Conservation (phyloP, 148 eudicot genomes). For the Suaeda aralocaspica region DNA sequence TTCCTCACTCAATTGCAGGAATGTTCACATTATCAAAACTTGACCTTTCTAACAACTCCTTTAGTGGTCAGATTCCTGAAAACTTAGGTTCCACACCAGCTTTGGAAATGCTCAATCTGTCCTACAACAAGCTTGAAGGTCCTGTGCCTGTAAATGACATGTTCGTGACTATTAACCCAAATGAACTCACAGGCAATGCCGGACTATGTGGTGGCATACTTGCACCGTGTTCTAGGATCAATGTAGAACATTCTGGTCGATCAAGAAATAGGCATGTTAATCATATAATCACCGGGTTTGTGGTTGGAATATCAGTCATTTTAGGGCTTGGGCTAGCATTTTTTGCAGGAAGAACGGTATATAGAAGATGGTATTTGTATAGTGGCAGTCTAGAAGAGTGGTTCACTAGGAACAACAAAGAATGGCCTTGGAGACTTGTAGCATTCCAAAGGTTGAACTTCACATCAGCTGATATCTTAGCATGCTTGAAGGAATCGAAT, state of each 20-base stretch:
- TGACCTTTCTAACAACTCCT: conserved; percentile 76
- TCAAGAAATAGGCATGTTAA: conserved; percentile 31
- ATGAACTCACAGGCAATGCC: conserved; percentile 63
- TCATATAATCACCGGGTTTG: conserved; percentile 49
- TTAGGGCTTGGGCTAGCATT: conserved; percentile 36
- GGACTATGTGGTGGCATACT: conserved; percentile 81
- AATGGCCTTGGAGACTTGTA: conserved; percentile 90
- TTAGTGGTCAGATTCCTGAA: conserved; percentile 64
- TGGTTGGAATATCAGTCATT: conserved; percentile 49
- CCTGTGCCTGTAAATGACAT: conserved; percentile 67
- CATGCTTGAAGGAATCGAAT: conserved; percentile 40
- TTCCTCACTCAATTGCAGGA: conserved; percentile 50
- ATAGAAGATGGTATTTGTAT: conserved; percentile 59
- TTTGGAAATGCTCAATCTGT: conserved; percentile 64
- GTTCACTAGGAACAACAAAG: conserved; percentile 42
- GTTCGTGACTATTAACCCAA: conserved; percentile 62
- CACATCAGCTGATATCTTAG: conserved; percentile 58
- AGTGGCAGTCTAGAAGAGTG: conserved; percentile 56
- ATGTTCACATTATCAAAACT: conserved; percentile 74
- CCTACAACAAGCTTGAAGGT: conserved; percentile 73
- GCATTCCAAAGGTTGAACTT: conserved; percentile 85
- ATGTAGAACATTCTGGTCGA: conserved; percentile 22
- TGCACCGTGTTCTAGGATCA: conserved; percentile 48
- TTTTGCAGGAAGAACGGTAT: conserved; percentile 37
- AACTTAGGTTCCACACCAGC: conserved; percentile 77